Base-by-base conservation (phyloP, 176 grass and related monocot genomes). In the Triticum urartu region DNA sequence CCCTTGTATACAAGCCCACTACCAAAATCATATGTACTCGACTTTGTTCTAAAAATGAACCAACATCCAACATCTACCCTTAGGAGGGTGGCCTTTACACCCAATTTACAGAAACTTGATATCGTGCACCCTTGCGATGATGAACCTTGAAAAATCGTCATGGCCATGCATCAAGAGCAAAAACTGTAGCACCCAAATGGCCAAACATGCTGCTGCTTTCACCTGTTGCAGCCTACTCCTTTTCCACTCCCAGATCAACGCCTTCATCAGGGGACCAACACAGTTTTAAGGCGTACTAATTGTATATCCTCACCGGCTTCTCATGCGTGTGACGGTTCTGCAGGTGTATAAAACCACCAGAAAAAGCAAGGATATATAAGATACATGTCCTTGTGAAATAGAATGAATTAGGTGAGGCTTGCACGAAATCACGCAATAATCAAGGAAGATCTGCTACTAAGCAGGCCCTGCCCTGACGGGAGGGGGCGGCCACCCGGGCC, bases 291-390 rank as follows among this genome's bases (percentile, higher is more conserved):
- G 22, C 22, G 9, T 54, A 56, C 76, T 50, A 98, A 50, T 95
- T 98, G 80, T 93, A 95, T 85, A 98, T 95, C 85, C 86, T 95
- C 80, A 95, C 89, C 30, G 93, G 88, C 78, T 93, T 98, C 83
- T 98, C 95, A 22, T 86, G 83, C 18, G 85, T 71, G 81, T 95
- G 93, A 21, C 93, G 93, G 63, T 95, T 98, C 95, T 98, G 93
- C 85, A 80, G 33, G 64, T 65, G 84, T 17, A 84, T 73, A 8
- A 89, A 86, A 62, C 66, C 62, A 79, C 38, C 40, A 26, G 26
- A 83, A 87, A 21, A 45, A 26, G 81, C 5, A 34, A 87, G 2
- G 58, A 69, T 2, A 62, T 38, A 22, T 72, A 73, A 74, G 77
- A 83, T 64, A 32, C 38, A 64, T 48, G 68, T 67, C 24, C 38